Base-by-base conservation (phyloP, 169 alveolate species). In the Theileria annulata region DNA sequence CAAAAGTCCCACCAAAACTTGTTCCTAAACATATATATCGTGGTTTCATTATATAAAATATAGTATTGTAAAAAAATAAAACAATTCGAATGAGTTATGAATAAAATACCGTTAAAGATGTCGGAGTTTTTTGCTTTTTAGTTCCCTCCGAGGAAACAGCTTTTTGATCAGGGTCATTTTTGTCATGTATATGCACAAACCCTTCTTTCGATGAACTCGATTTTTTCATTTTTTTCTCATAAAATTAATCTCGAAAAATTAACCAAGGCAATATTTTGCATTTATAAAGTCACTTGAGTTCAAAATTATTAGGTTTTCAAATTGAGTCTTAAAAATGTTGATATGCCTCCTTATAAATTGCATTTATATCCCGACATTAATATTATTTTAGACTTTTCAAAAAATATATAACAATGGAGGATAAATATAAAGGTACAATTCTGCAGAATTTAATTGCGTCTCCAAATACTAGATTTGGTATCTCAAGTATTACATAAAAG, bases 1-100 rank as follows among this genome's bases (percentile, higher is more conserved):
- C 27, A 82, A 59, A 19, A 76, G 37, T 19, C 89, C 89, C 27
- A 75, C 73, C 27, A 82, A 60, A 25, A 82, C 89, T 66, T 82
- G 89, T 15, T 77, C 84, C 89, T 82, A 35, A 17, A 70, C 17
- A 9, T 10, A 21, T 0, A 13, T 1, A 21, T 19, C 0, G 13
- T 42, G 15, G 51, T 42, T 42, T 42, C 23, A 35, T 21, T 23
- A 28, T 0, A 59, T 8, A 59, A 59, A 30, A 59, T 30, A 42
- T 2, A 42, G 13, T 42, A 42, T 42, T 42, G 13, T 42, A 8
- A 10, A 42, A 42, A 42, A 42, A 42, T 42, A 42, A 49, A 42
- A 8, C 51, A 42, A 8, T 42, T 12, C 15, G 10, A 66, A 23
- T 31, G n/a, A 10, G 58, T 19, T 37, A 21, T 31, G 13, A 5